A percentile compares a stretch with the other conserved stretches of the same genome.
phyloP scores from a whole-genome alignment of 345 rosid species.

The Moricandia moricandioides region DNA sequence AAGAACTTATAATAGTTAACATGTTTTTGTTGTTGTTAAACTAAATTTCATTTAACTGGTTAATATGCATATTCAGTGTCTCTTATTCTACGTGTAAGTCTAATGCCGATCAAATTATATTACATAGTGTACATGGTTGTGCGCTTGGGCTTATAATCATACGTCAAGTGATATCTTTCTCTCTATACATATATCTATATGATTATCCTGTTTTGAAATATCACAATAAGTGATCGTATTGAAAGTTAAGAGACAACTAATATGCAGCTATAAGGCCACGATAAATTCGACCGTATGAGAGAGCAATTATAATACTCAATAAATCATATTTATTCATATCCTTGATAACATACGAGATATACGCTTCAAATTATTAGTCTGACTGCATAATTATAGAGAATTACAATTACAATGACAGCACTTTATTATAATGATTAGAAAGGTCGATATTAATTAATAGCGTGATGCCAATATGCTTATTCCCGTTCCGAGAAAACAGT shows the following conservation, averaged over 20 bases:
- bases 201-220: background rate
- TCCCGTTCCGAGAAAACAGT: background rate
- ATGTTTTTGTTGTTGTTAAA: too few relatives aligned
- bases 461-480: background rate
- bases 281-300: constrained; percentile 19
- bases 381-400: background rate
- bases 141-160: background rate
- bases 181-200: too few relatives aligned
- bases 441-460: background rate
- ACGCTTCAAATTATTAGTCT: constrained; percentile 9
- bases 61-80: background rate
- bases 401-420: constrained; percentile 3
- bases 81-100: background rate
- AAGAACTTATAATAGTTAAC: background rate
- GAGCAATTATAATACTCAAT: constrained; percentile 17
- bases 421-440: background rate
- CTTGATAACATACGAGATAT: background rate
- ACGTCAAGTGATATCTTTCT: background rate
- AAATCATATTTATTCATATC: background rate
- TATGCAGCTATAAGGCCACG: constrained; percentile 30
- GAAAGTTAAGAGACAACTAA: constrained; percentile 31
- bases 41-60: too few relatives aligned
- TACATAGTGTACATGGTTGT: background rate
- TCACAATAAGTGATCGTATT: background rate
- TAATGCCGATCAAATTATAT: background rate